Conservation (phyloP, 73 alveolate genomes). For the Paramecium pentaurelia region DNA sequence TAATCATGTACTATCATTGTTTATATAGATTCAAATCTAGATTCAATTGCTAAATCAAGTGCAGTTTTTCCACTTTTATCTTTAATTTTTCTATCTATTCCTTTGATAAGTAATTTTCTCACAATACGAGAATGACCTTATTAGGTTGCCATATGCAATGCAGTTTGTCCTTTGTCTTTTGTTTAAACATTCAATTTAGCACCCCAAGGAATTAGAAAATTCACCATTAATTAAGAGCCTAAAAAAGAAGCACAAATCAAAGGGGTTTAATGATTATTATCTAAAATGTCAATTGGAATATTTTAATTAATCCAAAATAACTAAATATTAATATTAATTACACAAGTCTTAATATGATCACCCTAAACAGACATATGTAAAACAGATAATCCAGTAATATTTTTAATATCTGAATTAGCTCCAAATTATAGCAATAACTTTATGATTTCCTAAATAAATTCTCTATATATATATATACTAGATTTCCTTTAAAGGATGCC, state of each 20-base stretch:
- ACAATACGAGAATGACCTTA: conserved; percentile 11
- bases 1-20: background rate
- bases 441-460: background rate
- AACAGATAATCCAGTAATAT: background rate
- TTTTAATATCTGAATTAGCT: background rate
- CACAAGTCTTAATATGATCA: conserved; percentile 18
- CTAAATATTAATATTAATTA: background rate
- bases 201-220: conserved; percentile 38
- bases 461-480: background rate
- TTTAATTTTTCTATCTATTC: background rate
- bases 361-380: conserved; percentile 37
- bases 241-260: conserved; percentile 5
- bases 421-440: background rate
- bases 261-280: background rate
- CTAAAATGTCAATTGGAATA: background rate
- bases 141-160: conserved; percentile 32
- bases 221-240: conserved; percentile 10
- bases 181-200: background rate
- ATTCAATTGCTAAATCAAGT: background rate
- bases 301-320: background rate
- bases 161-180: background rate
- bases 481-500: conserved; percentile 49
- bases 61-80: conserved; percentile 11
- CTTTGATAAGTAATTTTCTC: conserved; percentile 27
- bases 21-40: background rate